Evolutionary conservation across 768 basidiomycete species (phyloP), one percentile per base, ranked within the genome.

Genomic region (Tricholoma furcatifolium): DNA sequence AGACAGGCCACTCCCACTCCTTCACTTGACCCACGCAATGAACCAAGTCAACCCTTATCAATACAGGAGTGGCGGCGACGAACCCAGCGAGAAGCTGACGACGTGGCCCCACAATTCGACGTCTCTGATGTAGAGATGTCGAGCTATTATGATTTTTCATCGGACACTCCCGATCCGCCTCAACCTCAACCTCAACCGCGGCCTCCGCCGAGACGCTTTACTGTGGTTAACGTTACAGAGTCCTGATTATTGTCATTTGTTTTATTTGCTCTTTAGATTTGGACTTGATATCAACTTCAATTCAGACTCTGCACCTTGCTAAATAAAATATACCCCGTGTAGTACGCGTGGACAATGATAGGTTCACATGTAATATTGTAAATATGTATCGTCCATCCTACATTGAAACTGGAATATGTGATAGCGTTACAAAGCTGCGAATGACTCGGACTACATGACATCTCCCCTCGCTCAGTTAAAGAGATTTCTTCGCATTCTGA

Each of bases 131-230:
- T 55, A 30, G 65, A 67, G 24, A 54, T 70, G 43, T 63, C 65
- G n/a, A 68, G 65, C 35, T 66, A 70, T 49, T 70, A 70, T 47
- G 67, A 71, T 18, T 60, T 65, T 41, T 61, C 63, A 38, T 62
- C 62, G 4, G 61, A 60, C 9, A 51, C 47, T 15, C 60, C 60
- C 18, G 59, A 60, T 30, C 56, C 46, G 14, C 52, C 61, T 11
- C 47, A 51, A 40, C 59, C 54, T n/a, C 60, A 57, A 14, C 62
- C 61, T 8, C 60, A 56, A 18, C 64, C 67, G 1, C 61, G 41
- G 36, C 48, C 52, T 17, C 51, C 54, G 6, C 58, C 64, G 14
- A 62, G 65, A 42, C 61, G 65, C 27, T 71, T 67, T 47, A 67
- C 67, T 11, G 65, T 71, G 35, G 67, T 68, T 52, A 70, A 71